A percentile compares a stretch with the other conserved stretches of the same genome.
Conservation (phyloP, 116 monocot species). For the Zostera marina region DNA sequence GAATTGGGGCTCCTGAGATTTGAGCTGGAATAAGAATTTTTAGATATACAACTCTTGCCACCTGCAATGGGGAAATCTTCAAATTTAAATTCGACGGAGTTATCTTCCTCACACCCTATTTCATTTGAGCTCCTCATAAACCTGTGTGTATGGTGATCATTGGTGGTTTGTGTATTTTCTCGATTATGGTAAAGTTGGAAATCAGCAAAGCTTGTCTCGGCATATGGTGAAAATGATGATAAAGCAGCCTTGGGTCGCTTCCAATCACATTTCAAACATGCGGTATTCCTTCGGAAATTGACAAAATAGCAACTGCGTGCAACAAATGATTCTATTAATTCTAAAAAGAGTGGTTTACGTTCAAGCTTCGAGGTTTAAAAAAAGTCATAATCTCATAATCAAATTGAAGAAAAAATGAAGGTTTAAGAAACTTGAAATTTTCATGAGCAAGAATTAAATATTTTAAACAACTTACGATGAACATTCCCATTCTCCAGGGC, state of each 20-base stretch:
- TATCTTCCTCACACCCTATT: slow-evolving; percentile 6
- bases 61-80: slow-evolving; percentile 47
- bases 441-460: too few species aligned
- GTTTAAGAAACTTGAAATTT: not conserved
- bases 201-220: slow-evolving; percentile 8
- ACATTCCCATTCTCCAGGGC: slow-evolving; percentile 96
- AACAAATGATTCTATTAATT: not conserved
- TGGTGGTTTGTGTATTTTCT: slow-evolving; percentile 10
- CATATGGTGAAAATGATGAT: not conserved
- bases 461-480: slow-evolving; percentile 44
- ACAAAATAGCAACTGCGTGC: slow-evolving; percentile 61
- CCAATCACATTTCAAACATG: slow-evolving; percentile 80
- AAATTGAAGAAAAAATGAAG: not conserved
- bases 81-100: slow-evolving; percentile 1
- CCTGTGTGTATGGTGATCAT: not conserved
- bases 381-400: not conserved
- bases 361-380: not conserved
- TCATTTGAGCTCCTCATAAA: slow-evolving; percentile 29
- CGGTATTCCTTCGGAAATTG: slow-evolving; percentile 58
- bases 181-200: not conserved
- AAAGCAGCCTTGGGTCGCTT: slow-evolving; percentile 49
- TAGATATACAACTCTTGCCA: slow-evolving; percentile 40
- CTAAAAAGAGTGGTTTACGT: not conserved
- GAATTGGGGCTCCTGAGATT: slow-evolving; percentile 19
- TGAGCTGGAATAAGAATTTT: slow-evolving; percentile 33